These are phyloP conservation scores for Inosperma sp. DNA, from an alignment of 768 basidiomycete species.

Conservation along the genomic window DNA sequence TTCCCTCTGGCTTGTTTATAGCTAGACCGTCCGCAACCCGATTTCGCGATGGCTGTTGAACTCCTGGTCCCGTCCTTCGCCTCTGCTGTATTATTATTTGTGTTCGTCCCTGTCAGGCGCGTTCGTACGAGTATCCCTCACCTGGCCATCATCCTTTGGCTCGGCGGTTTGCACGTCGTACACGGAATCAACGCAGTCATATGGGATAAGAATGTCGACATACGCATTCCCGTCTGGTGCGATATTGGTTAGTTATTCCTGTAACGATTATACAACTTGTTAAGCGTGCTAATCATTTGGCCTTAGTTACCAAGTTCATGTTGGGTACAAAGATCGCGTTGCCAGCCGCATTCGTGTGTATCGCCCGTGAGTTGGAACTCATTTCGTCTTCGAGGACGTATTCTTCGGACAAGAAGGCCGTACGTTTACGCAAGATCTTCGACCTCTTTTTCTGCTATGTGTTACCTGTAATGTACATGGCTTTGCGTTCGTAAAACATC, in stretches of 20 bases:
- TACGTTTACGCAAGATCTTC: slow-evolving; percentile 39
- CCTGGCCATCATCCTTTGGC: slow-evolving; percentile 49
- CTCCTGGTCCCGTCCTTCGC: slow-evolving; percentile 42
- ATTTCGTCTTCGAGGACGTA: slow-evolving; percentile 44
- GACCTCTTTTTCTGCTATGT: slow-evolving; percentile 49
- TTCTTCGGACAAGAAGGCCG: slow-evolving; percentile 28
- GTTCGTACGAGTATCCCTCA: slow-evolving; percentile 44
- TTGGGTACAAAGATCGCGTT: slow-evolving; percentile 51
- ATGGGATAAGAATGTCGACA: slow-evolving; percentile 52
- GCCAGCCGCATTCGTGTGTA: slow-evolving; percentile 55
- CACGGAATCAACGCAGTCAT: slow-evolving; percentile 55
- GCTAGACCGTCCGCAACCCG: slow-evolving; percentile 8
- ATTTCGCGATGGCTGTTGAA: slow-evolving; percentile 30
- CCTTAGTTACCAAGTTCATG: slow-evolving; percentile 27
- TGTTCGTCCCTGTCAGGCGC: slow-evolving; percentile 41
- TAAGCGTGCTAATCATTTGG: background rate
- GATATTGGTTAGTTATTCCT: slow-evolving; percentile 43
- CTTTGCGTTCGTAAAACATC: slow-evolving; percentile 45
- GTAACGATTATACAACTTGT: background rate
- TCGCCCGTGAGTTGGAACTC: slow-evolving; percentile 50
- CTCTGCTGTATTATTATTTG: slow-evolving; percentile 37
- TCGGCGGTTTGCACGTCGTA: slow-evolving; percentile 43
- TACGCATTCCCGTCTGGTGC: slow-evolving; percentile 60
- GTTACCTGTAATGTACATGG: slow-evolving; percentile 53
- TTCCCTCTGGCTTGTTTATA: background rate